Percentiles rank a stretch among this genome's conserved stretches.
These are phyloP conservation scores for Claviceps spartinae DNA, from an alignment of 2,329 filamentous ascomycete species.

Conservation along the genomic window DNA sequence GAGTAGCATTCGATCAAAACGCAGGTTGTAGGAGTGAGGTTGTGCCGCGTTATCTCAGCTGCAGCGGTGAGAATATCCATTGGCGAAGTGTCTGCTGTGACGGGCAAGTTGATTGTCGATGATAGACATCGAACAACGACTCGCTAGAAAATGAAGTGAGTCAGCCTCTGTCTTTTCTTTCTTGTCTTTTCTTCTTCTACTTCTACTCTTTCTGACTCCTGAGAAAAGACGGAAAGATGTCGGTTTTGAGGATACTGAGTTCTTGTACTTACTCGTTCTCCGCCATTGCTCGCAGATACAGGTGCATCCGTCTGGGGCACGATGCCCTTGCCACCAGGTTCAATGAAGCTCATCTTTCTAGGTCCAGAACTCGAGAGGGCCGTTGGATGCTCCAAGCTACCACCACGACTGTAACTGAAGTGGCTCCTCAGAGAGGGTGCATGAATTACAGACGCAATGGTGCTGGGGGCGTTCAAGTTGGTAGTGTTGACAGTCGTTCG, in stretches of 20 bases:
- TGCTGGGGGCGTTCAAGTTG: constrained; percentile 18
- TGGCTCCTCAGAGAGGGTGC: constrained; percentile 20
- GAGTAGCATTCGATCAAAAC: constrained; percentile 68
- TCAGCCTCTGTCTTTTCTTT: neutral
- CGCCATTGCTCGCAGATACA: constrained; percentile 65
- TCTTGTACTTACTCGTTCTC: constrained; percentile 49
- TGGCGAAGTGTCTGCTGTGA: constrained; percentile 61
- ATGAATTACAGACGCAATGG: constrained; percentile 21
- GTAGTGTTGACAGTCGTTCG: constrained; percentile 24
- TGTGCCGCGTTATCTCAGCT: constrained; percentile 46
- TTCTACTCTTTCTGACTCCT: neutral
- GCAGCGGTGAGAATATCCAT: constrained; percentile 59
- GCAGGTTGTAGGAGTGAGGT: constrained; percentile 49
- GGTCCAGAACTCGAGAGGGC: constrained; percentile 6
- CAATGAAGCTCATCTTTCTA: constrained; percentile 26
- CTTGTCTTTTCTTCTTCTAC: neutral
- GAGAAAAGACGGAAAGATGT: neutral
- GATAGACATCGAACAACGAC: constrained; percentile 63
- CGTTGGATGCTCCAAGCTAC: constrained; percentile 21
- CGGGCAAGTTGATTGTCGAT: constrained; percentile 53
- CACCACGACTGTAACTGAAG: constrained; percentile 19
- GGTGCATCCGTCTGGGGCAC: constrained; percentile 56
- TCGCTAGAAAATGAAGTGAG: constrained; percentile 27
- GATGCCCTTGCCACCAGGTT: constrained; percentile 31
- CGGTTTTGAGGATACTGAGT: too few species aligned